Conservation (phyloP, 2,329 filamentous ascomycete genomes). For the Xylaria sp. region DNA sequence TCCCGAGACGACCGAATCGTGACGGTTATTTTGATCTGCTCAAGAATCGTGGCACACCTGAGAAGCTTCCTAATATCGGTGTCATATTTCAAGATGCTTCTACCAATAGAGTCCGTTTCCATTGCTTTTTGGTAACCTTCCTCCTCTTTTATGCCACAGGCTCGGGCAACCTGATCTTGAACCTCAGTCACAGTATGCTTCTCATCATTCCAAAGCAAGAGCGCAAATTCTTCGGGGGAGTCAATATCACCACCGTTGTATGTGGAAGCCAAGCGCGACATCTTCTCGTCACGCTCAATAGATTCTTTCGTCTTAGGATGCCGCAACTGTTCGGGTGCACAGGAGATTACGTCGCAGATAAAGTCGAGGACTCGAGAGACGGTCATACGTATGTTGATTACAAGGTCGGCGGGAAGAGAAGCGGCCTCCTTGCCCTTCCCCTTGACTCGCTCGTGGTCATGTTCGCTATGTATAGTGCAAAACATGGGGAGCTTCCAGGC, state of each 20-base stretch:
- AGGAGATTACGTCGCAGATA: conserved; percentile 96
- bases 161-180: conserved; percentile 84
- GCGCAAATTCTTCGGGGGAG: conserved; percentile 75
- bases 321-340: conserved; percentile 92
- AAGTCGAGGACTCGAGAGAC: conserved; percentile 88
- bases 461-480: conserved; percentile 89
- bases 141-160: conserved; percentile 73
- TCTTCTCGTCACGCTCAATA: conserved; percentile 80
- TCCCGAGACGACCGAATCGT: conserved; percentile 93
- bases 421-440: conserved; percentile 65
- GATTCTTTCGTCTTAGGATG: conserved; percentile 81
- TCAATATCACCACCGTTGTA: conserved; percentile 75
- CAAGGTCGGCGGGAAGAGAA: conserved; percentile 74
- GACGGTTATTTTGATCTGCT: conserved; percentile 94
- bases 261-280: conserved; percentile 75
- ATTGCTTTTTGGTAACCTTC: conserved; percentile 78
- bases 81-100: conserved; percentile 81
- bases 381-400: conserved; percentile 81
- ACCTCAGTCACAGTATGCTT: conserved; percentile 97
- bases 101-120: conserved; percentile 87
- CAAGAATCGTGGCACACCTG: conserved; percentile 80
- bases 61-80: conserved; percentile 75
- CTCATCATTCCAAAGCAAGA: conserved; percentile 97
- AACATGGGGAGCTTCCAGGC: conserved; percentile 88
- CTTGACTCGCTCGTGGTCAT: conserved; percentile 55